Evolutionary conservation across 805 yeast species (phyloP).

Genomic region (Kodamaea kakaduensis): DNA sequence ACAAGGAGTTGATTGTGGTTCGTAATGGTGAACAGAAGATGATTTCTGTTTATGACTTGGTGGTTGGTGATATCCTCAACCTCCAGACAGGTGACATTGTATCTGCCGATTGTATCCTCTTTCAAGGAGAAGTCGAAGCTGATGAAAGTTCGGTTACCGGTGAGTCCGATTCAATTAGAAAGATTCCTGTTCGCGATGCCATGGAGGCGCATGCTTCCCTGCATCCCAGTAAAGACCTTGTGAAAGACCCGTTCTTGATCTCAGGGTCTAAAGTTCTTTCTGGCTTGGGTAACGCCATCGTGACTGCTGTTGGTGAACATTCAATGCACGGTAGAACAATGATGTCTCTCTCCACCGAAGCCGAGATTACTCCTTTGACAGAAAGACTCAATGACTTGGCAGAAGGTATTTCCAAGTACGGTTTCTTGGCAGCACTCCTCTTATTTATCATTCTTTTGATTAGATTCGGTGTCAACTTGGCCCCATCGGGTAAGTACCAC

Average conservation of each 20-base stretch:
- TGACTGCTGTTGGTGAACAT: conserved; percentile 85
- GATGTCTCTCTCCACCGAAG: conserved; percentile 69
- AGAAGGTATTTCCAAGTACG: conserved; percentile 92
- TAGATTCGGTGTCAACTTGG: conserved; percentile 63
- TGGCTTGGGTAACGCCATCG: conserved; percentile 82
- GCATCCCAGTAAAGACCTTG: conserved; percentile 34
- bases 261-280: conserved; percentile 87
- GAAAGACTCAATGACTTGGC: conserved; percentile 77
- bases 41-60: conserved; percentile 66
- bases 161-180: conserved; percentile 79
- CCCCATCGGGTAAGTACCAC: conserved; percentile 46
- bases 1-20: conserved; percentile 70
- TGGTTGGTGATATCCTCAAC: conserved; percentile 81
- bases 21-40: conserved; percentile 66
- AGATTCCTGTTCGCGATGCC: conserved; percentile 51
- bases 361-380: conserved; percentile 87
- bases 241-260: conserved; percentile 77
- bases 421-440: conserved; percentile 78
- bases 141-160: conserved; percentile 95
- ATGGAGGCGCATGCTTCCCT: conserved; percentile 27
- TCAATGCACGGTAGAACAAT: conserved; percentile 92
- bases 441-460: conserved; percentile 76
- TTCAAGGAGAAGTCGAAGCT: conserved; percentile 74
- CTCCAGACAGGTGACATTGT: conserved; percentile 92
- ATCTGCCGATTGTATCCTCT: conserved; percentile 80